A percentile compares a stretch with the other conserved stretches of the same genome.
Conservation (phyloP, 495 filamentous ascomycete species). For the Talaromyces thailandensis region DNA sequence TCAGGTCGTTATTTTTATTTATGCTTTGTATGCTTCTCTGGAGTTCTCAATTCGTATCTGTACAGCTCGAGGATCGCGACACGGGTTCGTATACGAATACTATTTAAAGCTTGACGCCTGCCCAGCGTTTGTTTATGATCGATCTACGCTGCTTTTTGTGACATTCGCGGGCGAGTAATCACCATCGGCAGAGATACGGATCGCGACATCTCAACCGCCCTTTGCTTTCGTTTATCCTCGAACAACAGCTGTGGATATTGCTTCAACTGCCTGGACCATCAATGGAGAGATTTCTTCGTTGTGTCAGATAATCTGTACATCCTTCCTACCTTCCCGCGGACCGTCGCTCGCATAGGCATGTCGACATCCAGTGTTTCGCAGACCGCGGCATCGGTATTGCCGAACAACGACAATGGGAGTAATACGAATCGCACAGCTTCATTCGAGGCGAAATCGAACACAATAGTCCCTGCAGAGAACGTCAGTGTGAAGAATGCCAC, state of each 20-base stretch:
- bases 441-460: background rate
- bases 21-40: background rate
- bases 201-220: background rate
- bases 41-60: background rate
- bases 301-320: background rate
- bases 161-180: background rate
- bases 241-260: background rate
- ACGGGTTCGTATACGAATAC: background rate
- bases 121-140: background rate
- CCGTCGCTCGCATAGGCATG: background rate
- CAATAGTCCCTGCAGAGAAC: background rate
- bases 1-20: background rate
- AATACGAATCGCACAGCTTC: background rate
- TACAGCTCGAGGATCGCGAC: background rate
- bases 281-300: background rate
- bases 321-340: background rate
- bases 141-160: background rate
- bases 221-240: background rate
- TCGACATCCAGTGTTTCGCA: background rate
- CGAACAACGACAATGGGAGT: conserved; percentile 26
- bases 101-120: background rate
- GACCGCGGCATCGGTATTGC: conserved; percentile 1
- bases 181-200: background rate
- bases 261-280: background rate
- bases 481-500: background rate